Base-by-base conservation (phyloP, 2,329 filamentous ascomycete genomes). In the Pseudofabraea citricarpa region DNA sequence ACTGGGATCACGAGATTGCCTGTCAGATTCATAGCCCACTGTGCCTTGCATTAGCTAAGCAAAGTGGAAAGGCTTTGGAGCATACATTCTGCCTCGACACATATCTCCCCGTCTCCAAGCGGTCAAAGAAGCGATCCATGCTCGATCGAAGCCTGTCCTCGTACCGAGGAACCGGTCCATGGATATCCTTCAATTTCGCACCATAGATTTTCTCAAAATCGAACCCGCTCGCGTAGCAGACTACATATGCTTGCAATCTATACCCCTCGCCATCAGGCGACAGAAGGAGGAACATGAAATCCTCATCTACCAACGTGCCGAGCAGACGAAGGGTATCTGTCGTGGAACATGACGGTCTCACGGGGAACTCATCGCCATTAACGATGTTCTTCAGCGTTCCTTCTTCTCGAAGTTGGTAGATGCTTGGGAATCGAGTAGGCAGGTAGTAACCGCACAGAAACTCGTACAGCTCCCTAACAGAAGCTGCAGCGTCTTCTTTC, bases 41-140 rank as follows among this genome's bases (percentile, higher is more conserved):
- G n/a, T n/a, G n/a, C n/a, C n/a, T n/a, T n/a, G n/a, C n/a, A n/a
- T n/a, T n/a, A n/a, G n/a, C n/a, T n/a, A n/a, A n/a, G n/a, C n/a
- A n/a, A n/a, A n/a, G n/a, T n/a, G n/a, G n/a, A n/a, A n/a, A n/a
- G n/a, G n/a, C n/a, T n/a, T n/a, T n/a, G n/a, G n/a, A n/a, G n/a
- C n/a, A n/a, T n/a, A n/a, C n/a, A n/a, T n/a, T n/a, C n/a, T n/a
- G n/a, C n/a, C n/a, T 43, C 40, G 12, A 16, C 33, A 29, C 27
- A 47, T 18, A 47, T 48, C 65, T 70, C 0, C 77, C 77, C 1
- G 67, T 62, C 7, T 72, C 68, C 1, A 81, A 41, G 5, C 58
- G 56, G 2, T 70, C 66, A 56, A 82, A 81, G 60, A 76, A 81
- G 2, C 73, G 64, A 53, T 82, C 77, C 78, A 81, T 81, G 37